A percentile compares a stretch with the other conserved stretches of the same genome.
Evolutionary conservation across 176 grass and related monocot genomes (phyloP).

Genomic region (Raddia guianensis): DNA sequence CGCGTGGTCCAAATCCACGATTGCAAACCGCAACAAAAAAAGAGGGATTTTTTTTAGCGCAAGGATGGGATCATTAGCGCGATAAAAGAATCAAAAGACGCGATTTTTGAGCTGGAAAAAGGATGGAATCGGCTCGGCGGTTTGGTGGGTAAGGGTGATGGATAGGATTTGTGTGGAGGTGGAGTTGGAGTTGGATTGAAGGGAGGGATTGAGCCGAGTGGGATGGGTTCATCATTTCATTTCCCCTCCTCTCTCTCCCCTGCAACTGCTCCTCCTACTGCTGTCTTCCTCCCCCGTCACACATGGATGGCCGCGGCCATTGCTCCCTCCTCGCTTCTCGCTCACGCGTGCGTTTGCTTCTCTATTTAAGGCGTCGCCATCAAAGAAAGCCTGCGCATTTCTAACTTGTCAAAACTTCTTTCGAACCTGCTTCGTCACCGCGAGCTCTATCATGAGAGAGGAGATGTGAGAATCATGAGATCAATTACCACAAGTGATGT

Average conservation of each 20-base stretch:
- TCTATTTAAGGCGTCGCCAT: constrained; percentile 23
- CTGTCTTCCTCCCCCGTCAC: not conserved
- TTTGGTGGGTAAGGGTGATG: constrained; percentile 37
- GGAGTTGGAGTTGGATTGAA: constrained; percentile 98
- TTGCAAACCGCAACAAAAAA: not conserved
- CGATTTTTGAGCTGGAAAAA: constrained; percentile 25
- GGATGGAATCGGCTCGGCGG: constrained; percentile 30
- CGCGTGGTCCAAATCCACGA: constrained; percentile 54
- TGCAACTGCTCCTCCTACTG: not conserved
- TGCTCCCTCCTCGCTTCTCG: constrained; percentile 10
- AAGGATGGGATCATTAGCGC: constrained; percentile 11
- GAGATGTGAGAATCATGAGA: not conserved
- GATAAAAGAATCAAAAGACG: constrained; percentile 24
- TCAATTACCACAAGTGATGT: not conserved
- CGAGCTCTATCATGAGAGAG: too few species aligned
- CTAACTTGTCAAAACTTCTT: not conserved
- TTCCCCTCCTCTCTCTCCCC: too few species aligned
- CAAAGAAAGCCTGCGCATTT: not conserved
- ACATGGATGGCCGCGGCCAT: not conserved
- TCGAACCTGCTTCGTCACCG: not conserved
- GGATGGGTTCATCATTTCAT: constrained; percentile 40
- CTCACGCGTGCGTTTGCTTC: constrained; percentile 39
- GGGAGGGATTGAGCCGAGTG: constrained; percentile 56
- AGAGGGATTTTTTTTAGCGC: too few species aligned
- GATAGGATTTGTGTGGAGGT: constrained; percentile 44